phyloP scores from a whole-genome alignment of 2,329 filamentous ascomycete genomes.

The Exophiala sideris region DNA sequence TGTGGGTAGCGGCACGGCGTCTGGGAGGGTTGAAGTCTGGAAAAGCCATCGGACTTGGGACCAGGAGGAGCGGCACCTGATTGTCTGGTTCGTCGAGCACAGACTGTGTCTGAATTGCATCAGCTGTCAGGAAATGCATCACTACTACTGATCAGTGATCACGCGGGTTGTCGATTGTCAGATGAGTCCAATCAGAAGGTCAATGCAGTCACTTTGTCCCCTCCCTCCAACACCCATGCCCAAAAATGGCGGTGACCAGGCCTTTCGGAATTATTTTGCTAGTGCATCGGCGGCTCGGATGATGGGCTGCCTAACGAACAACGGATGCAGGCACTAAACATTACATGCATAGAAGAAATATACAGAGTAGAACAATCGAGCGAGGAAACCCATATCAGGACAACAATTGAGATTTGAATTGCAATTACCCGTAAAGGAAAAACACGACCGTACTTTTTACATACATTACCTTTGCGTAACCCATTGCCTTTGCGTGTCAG shows the following conservation, averaged over 20 bases:
- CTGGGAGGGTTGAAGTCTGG: conserved; percentile 2
- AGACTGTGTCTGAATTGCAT: not conserved
- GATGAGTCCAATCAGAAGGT: not conserved
- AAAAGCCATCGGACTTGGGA: not conserved
- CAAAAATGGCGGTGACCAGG: too few relatives aligned
- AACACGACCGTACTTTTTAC: conserved; percentile 10
- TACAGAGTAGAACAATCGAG: too few relatives aligned
- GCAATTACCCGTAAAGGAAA: not conserved
- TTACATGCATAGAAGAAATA: too few relatives aligned
- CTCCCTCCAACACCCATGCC: too few relatives aligned
- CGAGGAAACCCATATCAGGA: too few relatives aligned
- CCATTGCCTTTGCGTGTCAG: not conserved
- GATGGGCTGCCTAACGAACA: too few relatives aligned
- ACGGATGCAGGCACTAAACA: too few relatives aligned
- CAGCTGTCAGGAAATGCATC: conserved; percentile 5
- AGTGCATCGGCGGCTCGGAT: too few relatives aligned
- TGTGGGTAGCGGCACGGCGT: not conserved
- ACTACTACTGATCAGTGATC: not conserved
- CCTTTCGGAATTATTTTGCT: too few relatives aligned
- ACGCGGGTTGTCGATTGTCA: not conserved
- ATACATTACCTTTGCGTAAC: conserved; percentile 5
- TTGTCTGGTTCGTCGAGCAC: conserved; percentile 3
- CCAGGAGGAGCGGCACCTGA: conserved; percentile 2
- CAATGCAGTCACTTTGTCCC: too few relatives aligned
- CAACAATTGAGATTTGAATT: too few relatives aligned